Evolutionary conservation across 1,139 yeast species (phyloP).

Genomic region (Pichia sp.): DNA sequence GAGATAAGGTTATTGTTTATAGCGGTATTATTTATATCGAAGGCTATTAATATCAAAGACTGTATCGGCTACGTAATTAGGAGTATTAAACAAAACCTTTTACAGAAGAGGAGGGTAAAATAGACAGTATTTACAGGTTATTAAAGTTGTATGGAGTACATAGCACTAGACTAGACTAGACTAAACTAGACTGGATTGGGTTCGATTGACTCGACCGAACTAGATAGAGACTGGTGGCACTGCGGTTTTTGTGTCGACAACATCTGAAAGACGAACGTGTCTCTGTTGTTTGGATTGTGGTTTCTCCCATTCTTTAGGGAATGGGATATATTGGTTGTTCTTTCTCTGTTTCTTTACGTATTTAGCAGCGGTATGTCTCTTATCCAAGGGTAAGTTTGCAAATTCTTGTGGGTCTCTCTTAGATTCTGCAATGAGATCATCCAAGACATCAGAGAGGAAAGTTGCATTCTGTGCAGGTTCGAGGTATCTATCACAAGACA

Average conservation of each 20-base stretch:
- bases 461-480: slow-evolving; percentile 86
- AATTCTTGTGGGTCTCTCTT: slow-evolving; percentile 58
- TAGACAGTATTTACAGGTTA: too few species aligned
- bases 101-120: too few species aligned
- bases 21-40: too few species aligned
- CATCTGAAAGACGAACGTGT: slow-evolving; percentile 15
- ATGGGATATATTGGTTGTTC: slow-evolving; percentile 37
- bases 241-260: background rate
- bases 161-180: too few species aligned
- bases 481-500: slow-evolving; percentile 56
- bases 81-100: too few species aligned
- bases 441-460: slow-evolving; percentile 57
- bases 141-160: too few species aligned
- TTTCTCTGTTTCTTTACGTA: slow-evolving; percentile 34
- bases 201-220: too few species aligned
- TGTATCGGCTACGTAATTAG: too few species aligned
- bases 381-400: slow-evolving; percentile 75
- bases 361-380: slow-evolving; percentile 53
- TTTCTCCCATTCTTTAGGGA: slow-evolving; percentile 83
- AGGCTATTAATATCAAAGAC: too few species aligned
- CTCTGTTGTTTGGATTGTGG: slow-evolving; percentile 58
- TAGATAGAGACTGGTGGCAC: background rate
- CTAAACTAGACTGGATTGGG: too few species aligned
- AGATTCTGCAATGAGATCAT: slow-evolving; percentile 56
- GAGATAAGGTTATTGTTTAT: too few species aligned